Base-by-base conservation (phyloP, 192 early-diverging fungal species). In the Podochytrium sp. region DNA sequence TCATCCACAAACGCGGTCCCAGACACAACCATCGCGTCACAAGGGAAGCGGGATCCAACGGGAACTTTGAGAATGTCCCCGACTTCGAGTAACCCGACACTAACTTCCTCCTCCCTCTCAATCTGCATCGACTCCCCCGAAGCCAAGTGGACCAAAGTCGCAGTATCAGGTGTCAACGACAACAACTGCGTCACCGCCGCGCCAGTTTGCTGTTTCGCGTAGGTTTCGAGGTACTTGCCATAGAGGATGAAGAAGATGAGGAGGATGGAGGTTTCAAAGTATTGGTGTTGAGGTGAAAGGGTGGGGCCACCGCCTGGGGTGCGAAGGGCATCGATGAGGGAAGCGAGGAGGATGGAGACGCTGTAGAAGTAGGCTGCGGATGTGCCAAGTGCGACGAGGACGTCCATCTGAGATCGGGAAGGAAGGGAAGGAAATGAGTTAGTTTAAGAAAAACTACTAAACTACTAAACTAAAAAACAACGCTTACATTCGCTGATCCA, bases 161-260 rank as follows among this genome's bases (percentile, higher is more conserved):
- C 92, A 5, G 77, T 86, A 38, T 92, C 87, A 0, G 94, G 94
- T 50, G 92, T 85, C 27, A 95, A 81, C n/a, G 83, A 82, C 81
- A 94, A 81, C 37, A 95, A 70, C 66, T 91, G 84, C 25, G 89
- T 90, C 37, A 95, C 89, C 0, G 92, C 92, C 75, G 90, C 87
- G 5, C 90, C 86, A 0, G 93, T 93, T 47, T 80, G 77, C 30
- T 92, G 92, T 62, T 92, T 95, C 3, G 92, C 92, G 75, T 88
- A 86, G 14, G 82, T 82, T 69, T 94, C 92, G 41, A 95, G 73
- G 83, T 90, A 95, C 74, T 92, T 93, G 43, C 94, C 94, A 25
- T 94, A 76, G 49, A 91, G 81, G 67, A 95, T 91, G 79, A 95
- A 94, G 0, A 91, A 91, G 43, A 94, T 88, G 62, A 95, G 72